Percentiles rank a stretch among this genome's conserved stretches.
phyloP scores from a whole-genome alignment of 2,329 filamentous ascomycete genomes.

The Pseudogymnoascus sp. region DNA sequence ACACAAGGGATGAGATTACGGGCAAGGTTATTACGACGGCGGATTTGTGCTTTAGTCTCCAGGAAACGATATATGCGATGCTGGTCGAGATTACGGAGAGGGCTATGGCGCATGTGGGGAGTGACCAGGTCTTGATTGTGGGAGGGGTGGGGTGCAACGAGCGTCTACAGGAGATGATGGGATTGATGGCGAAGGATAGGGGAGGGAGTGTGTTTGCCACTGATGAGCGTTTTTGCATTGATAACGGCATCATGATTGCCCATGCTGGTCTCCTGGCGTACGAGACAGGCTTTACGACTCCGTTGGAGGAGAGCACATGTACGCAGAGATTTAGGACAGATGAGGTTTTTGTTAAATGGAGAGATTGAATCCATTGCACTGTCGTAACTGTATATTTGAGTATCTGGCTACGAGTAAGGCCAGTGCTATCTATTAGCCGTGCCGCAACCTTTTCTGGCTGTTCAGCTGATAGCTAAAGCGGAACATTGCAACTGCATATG shows the following conservation, averaged over 20 bases:
- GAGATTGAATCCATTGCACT: constrained; percentile 40
- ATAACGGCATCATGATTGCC: constrained; percentile 99
- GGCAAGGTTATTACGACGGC: constrained; percentile 61
- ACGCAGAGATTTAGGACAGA: constrained; percentile 79
- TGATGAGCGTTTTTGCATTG: constrained; percentile 95
- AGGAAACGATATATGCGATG: constrained; percentile 96
- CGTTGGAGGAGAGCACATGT: constrained; percentile 73
- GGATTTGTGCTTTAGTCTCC: constrained; percentile 87
- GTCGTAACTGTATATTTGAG: not conserved
- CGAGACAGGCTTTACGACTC: constrained; percentile 69
- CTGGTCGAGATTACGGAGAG: constrained; percentile 96
- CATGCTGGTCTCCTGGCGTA: constrained; percentile 87
- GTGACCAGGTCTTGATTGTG: constrained; percentile 83
- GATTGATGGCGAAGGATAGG: constrained; percentile 79
- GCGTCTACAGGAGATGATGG: constrained; percentile 97
- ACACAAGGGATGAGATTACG: constrained; percentile 39
- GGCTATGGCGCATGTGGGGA: constrained; percentile 95
- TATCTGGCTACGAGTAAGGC: not conserved
- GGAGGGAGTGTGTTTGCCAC: constrained; percentile 90
- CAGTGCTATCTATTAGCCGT: constrained; percentile 1
- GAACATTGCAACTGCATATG: not conserved
- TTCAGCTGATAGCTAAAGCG: not conserved
- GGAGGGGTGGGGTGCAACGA: constrained; percentile 95
- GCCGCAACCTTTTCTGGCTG: not conserved
- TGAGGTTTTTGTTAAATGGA: constrained; percentile 73